Percentiles rank a stretch among this genome's conserved stretches.
These are phyloP conservation scores for Mortierella sp. DNA, from an alignment of 371 early-diverging fungal species.

Conservation along the genomic window DNA sequence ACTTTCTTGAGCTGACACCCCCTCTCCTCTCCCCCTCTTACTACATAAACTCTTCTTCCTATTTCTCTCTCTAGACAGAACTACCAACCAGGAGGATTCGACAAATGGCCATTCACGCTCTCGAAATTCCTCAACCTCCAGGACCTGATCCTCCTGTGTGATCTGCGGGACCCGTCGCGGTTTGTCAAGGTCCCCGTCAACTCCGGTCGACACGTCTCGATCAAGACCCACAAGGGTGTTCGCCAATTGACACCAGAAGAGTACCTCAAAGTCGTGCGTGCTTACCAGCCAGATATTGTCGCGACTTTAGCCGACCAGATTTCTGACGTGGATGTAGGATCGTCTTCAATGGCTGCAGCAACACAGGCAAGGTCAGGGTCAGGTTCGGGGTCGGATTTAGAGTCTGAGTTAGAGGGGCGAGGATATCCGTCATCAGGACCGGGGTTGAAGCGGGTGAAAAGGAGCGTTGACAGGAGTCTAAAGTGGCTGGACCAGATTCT, in stretches of 20 bases:
- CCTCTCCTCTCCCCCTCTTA: neutral
- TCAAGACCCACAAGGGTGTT: slow-evolving; percentile 77
- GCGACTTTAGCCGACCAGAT: slow-evolving; percentile 61
- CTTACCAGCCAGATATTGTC: slow-evolving; percentile 69
- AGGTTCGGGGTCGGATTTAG: neutral
- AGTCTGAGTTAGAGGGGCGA: neutral
- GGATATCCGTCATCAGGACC: slow-evolving; percentile 35
- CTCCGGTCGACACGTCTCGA: slow-evolving; percentile 74
- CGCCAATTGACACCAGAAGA: slow-evolving; percentile 68
- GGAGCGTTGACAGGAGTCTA: slow-evolving; percentile 76
- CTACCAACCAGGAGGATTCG: slow-evolving; percentile 47
- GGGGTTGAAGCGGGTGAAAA: slow-evolving; percentile 70
- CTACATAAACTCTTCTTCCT: too few species aligned
- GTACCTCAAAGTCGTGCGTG: slow-evolving; percentile 63
- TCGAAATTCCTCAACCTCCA: slow-evolving; percentile 69
- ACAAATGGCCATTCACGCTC: slow-evolving; percentile 66
- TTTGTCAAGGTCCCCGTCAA: slow-evolving; percentile 63
- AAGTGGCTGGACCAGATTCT: slow-evolving; percentile 73
- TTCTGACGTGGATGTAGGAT: slow-evolving; percentile 59
- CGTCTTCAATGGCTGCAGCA: neutral
- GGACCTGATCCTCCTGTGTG: slow-evolving; percentile 69
- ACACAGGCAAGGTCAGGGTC: neutral
- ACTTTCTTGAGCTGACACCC: too few species aligned
- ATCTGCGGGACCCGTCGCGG: slow-evolving; percentile 72
- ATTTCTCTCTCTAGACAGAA: slow-evolving; percentile 33